Evolutionary conservation across 352 stramenopile species (phyloP), one percentile per base, ranked within the genome.

Genomic region (Thalassiosira ordinaria): DNA sequence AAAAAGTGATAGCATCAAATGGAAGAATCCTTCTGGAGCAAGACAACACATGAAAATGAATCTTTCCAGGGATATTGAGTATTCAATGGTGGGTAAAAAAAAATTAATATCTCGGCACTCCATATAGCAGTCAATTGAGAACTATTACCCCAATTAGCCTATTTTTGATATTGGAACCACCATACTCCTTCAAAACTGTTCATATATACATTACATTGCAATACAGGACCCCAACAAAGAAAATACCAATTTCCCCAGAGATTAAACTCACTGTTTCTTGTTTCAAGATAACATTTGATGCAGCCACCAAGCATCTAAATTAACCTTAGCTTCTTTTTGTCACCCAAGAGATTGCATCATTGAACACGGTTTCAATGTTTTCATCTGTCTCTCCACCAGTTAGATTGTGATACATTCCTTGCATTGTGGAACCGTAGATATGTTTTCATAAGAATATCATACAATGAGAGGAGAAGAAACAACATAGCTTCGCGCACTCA

Each of bases 361-460:
- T 79, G 44, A 89, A 88, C 1, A 91, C 84, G 44, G 76, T 74
- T 49, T 81, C 78, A 22, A 79, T 71, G 39, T 91, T 89, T 41
- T 91, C 83, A 46, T 85, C 70, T 4, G 80, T 78, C 44, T 91
- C 81, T 16, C 80, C 80, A 39, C 29, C 52, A 29, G 78, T 86
- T 18, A 91, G 64, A 22, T 65, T 78, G 65, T 89, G 82, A 66
- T 85, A 90, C 83, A 91, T 90, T 26, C 86, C 82, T 74, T n/a
- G n/a, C n/a, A n/a, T n/a, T n/a, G n/a, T n/a, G n/a, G n/a, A n/a
- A n/a, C n/a, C n/a, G n/a, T n/a, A n/a, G n/a, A n/a, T n/a, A n/a
- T n/a, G n/a, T n/a, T n/a, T n/a, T n/a, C n/a, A n/a, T n/a, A n/a
- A n/a, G n/a, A n/a, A n/a, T n/a, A n/a, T n/a, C n/a, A n/a, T n/a